Evolutionary conservation across 371 early-diverging fungal genomes (phyloP), one percentile per base, ranked within the genome.

Genomic region (Mortierella sp.): DNA sequence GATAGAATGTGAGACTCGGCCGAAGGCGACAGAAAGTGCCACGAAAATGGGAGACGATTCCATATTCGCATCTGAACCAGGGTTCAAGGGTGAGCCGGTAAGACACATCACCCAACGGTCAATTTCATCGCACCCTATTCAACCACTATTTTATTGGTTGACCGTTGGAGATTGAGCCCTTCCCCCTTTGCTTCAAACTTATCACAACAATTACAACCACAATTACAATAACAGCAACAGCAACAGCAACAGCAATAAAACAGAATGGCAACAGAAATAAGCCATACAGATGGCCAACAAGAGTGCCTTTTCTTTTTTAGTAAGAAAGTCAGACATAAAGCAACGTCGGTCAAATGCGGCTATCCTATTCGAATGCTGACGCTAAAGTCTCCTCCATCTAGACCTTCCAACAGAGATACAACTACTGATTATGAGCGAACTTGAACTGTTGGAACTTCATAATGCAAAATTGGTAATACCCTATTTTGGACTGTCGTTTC

Each of bases 401-500:
- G 79, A 67, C 11, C 37, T 74, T 18, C 79, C 79, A 3, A 69
- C 74, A 24, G 79, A 78, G 35, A 57, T 73, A 9, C 79, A 78
- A 35, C 60, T 78, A 3, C 8, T 70, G 26, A 62, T 70, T 18
- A 57, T 78, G 64, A 54, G 71, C 58, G 43, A 66, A 5, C 61
- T 73, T 1, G 60, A 60, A n/a, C 61, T 78, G 9, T 24, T 57
- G 8, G 67, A 78, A 26, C 64, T 78, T 0, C 66, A 58, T 47
- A 45, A 59, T 12, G 55, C 70, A 22, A 73, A 70, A 18, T 59
- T 78, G 64, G 79, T 67, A 73, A 61, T 24, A 20, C 54, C 1
- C 1, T 6, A 57, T 18, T 40, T 62, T 4, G 18, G 18, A 52
- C n/a, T 18, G 22, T n/a, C 22, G 14, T 24, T 9, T 40, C 35